Evolutionary conservation across 2,329 filamentous ascomycete species (phyloP), one percentile per base, ranked within the genome.

Genomic region (Graphilbum sp.): DNA sequence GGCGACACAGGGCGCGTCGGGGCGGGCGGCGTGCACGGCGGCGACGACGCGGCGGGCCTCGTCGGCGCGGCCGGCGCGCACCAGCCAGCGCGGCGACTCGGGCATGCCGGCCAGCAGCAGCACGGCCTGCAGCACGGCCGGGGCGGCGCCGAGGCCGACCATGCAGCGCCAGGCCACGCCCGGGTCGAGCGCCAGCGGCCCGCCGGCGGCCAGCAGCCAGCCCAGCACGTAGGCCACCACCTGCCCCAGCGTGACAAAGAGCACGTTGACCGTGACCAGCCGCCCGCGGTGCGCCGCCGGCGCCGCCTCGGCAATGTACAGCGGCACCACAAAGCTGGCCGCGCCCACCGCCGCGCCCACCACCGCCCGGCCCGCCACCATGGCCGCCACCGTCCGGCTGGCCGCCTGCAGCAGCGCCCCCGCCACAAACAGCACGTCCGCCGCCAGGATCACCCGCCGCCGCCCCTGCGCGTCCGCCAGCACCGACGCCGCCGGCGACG

Each of bases 231-330:
- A 95, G 2, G 88, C 87, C 17, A 92, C 71, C 2, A 94, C 82
- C 58, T 95, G 87, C 0, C 88, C 88, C 11, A 82, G 64, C 0
- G 87, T 94, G 40, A 95, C 79, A 47, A 92, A 86, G 18, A 95
- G 61, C 20, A 79, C 75, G 42, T 84, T 78, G 40, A 90, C 71
- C 1, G 85, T 92, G 4, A 95, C 80, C 31, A 96, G 62, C 31
- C 81, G 64, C 13, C 88, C 88, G 39, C 88, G 66, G 43, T 81
- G 73, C 18, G 73, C 66, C 2, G 82, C 73, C 0, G 88, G 87
- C 4, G 83, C 76, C 12, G 94, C 63, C 56, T 96, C 88, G 9
- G 81, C 79, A 42, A 95, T 88, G 58, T 93, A 93, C 48, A 95
- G 57, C 34, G 87, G 87, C 23, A 84, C 79, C 4, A 92, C 81